phyloP scores from a whole-genome alignment of 441 rosid species.

The Corymbia calophylla region DNA sequence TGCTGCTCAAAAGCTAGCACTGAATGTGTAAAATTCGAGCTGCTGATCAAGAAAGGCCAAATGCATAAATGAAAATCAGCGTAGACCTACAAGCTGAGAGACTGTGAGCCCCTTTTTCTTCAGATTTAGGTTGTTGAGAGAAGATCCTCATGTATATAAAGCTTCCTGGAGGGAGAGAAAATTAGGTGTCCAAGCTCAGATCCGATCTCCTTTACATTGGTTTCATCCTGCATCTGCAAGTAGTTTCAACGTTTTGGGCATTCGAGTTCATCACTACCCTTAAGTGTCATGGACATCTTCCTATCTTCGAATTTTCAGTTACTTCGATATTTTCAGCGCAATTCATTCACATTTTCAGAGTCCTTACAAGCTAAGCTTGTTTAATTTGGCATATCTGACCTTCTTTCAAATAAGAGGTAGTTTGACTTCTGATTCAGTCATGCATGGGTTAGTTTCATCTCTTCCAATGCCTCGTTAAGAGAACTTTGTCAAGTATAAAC shows the following conservation, averaged over 20 bases:
- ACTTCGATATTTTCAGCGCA: no score
- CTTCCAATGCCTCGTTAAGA: no score
- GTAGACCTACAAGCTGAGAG: not conserved
- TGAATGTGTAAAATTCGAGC: not conserved
- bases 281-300: not conserved
- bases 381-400: no score
- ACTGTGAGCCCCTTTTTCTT: accelerated
- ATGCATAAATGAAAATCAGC: not conserved
- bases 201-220: not conserved
- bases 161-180: accelerated
- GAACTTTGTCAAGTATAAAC: no score
- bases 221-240: not conserved
- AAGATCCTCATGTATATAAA: not conserved
- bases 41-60: not conserved
- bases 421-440: no score
- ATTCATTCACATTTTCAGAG: accelerated
- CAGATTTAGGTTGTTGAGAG: not conserved
- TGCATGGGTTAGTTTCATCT: accelerated
- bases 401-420: no score
- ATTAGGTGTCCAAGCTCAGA: not conserved
- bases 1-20: not conserved
- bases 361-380: not conserved
- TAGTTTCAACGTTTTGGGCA: not conserved
- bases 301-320: not conserved
- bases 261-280: not conserved